phyloP scores from a whole-genome alignment of 805 yeast species.

The Ogataea polymorpha region DNA sequence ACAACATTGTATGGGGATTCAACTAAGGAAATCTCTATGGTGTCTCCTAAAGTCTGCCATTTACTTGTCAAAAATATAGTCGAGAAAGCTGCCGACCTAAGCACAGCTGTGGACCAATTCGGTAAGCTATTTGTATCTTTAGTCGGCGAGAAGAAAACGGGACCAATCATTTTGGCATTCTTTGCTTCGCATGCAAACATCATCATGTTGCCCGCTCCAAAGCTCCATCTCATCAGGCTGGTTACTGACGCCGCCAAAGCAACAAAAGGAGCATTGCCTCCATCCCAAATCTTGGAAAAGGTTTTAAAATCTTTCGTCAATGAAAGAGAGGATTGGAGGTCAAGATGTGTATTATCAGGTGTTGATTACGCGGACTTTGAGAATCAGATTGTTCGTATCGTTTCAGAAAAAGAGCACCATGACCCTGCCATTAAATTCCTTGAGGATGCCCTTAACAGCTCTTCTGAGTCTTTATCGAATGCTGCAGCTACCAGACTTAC shows the following conservation, averaged over 20 bases:
- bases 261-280: slow-evolving; percentile 40
- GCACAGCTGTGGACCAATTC: slow-evolving; percentile 49
- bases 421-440: slow-evolving; percentile 59
- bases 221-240: slow-evolving; percentile 46
- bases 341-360: slow-evolving; percentile 44
- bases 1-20: slow-evolving; percentile 55
- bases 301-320: slow-evolving; percentile 44
- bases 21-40: slow-evolving; percentile 47
- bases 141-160: slow-evolving; percentile 51
- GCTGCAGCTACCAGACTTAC: slow-evolving; percentile 50
- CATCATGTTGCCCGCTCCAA: slow-evolving; percentile 52
- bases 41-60: slow-evolving; percentile 65
- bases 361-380: slow-evolving; percentile 57
- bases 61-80: slow-evolving; percentile 39
- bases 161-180: slow-evolving; percentile 57
- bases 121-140: slow-evolving; percentile 32
- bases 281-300: slow-evolving; percentile 46
- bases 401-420: slow-evolving; percentile 60
- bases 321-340: slow-evolving; percentile 44
- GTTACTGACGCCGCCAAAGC: slow-evolving; percentile 40
- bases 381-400: slow-evolving; percentile 49
- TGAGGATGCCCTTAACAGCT: slow-evolving; percentile 47
- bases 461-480: slow-evolving; percentile 41
- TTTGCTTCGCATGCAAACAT: slow-evolving; percentile 64
- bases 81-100: slow-evolving; percentile 39